Percentiles rank a stretch among this genome's conserved stretches.
Evolutionary conservation across 306 rosid genomes (phyloP).

Genomic region (Geum urbanum): DNA sequence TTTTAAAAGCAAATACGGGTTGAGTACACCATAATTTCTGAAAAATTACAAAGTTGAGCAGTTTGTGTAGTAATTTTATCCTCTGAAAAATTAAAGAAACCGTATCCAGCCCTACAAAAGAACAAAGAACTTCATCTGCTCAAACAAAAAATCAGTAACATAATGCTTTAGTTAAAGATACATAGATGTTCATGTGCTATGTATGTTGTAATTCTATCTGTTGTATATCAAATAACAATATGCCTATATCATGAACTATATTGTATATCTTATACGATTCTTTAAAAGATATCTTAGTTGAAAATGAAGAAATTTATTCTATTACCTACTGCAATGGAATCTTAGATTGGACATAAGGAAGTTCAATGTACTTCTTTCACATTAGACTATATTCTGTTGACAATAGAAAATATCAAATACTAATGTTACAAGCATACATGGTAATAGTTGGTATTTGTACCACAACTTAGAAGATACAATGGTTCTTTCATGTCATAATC

Average conservation of each 20-base stretch:
- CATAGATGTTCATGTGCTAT: background rate
- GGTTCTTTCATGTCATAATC: conserved; percentile 9
- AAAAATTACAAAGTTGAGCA: background rate
- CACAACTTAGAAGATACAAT: background rate
- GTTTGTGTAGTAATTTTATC: background rate
- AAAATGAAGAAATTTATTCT: background rate
- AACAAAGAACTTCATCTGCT: too few relatives aligned
- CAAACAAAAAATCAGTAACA: background rate
- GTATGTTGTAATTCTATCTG: too few relatives aligned
- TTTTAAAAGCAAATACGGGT: too few relatives aligned
- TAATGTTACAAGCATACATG: background rate
- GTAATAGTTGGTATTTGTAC: background rate
- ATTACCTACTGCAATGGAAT: background rate
- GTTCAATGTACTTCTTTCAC: background rate
- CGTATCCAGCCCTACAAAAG: too few relatives aligned
- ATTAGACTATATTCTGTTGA: background rate
- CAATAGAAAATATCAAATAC: background rate
- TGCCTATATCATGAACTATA: background rate
- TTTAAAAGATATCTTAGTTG: background rate
- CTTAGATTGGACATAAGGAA: background rate
- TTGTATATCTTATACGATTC: background rate
- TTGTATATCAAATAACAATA: background rate
- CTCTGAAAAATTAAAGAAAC: background rate
- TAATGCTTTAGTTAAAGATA: background rate
- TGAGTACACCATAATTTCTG: background rate